phyloP scores from a whole-genome alignment of 73 alveolate genomes.

The Paramecium pentaurelia region DNA sequence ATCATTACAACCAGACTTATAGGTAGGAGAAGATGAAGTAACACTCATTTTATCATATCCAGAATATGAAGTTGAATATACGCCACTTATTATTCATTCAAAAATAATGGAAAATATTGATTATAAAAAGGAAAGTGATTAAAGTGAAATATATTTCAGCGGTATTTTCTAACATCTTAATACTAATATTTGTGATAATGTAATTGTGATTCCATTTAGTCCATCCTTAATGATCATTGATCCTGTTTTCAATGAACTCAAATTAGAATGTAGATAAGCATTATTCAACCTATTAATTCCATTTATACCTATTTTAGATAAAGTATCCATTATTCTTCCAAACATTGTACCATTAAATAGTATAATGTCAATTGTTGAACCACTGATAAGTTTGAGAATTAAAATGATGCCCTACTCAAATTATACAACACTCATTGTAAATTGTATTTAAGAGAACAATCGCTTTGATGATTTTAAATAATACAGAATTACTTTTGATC shows the following conservation, averaged over 20 bases:
- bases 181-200: not conserved
- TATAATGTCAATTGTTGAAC: not conserved
- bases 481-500: not conserved
- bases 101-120: not conserved
- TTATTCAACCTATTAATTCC: not conserved
- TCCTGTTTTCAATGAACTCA: not conserved
- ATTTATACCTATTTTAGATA: not conserved
- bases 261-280: constrained; percentile 1
- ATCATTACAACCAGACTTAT: not conserved
- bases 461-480: not conserved
- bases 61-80: not conserved
- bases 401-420: not conserved
- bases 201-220: not conserved
- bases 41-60: not conserved
- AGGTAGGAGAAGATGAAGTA: not conserved
- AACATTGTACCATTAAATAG: not conserved
- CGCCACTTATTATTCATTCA: not conserved
- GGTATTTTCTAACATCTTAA: not conserved
- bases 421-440: not conserved
- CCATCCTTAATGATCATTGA: not conserved
- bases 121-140: not conserved
- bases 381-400: not conserved
- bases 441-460: not conserved
- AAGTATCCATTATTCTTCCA: not conserved
- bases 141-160: not conserved